Base-by-base conservation (phyloP, 192 early-diverging fungal genomes). In the Podila epicladia region DNA sequence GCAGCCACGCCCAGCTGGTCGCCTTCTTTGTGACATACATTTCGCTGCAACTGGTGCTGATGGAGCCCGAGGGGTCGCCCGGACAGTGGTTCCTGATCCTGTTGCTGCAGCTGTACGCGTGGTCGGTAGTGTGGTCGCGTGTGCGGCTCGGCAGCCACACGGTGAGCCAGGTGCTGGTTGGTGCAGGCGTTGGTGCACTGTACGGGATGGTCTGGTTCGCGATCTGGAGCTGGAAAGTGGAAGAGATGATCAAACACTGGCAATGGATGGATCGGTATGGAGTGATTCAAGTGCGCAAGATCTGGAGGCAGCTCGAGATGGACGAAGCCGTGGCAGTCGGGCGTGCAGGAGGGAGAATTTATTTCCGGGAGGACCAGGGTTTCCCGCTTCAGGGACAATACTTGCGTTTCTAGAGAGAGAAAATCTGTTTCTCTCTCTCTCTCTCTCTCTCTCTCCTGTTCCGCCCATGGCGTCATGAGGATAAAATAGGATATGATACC, bases 1-100 rank as follows among this genome's bases (percentile, higher is more conserved):
- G 87, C 26, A 87, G 86, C 59, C 93, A 94, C 71, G 74, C 90
- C 26, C 92, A 94, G 64, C 86, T 91, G 64, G 88, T 93, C 49
- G 86, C 88, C 9, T 94, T 87, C 68, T 94, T 92, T 72, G 86
- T 87, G 3, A 78, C 76, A 15, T 93, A 87, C 69, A 76, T 84
- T n/a, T 80, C 77, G 1, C 57, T 80, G 20, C 77, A 80, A 31
- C 57, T 80, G n/a, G 71, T 80, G 7, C 71, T 80, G 8, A 80
- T 80, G 77, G 77, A 80, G 22, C 77, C 77, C 6, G 77, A 80
- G 58, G 77, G 77, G 0, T 80, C 77, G 0, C 32, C 67, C 0
- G 77, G 77, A 29, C 77, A 80, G n/a, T 80, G 77, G 77, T 80
- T 80, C 58, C 58, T 80, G 38, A 80, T 80, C 45, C n/a, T 80